Conservation (phyloP, 202 grass and related monocot species). For the Schoenoplectus tabernaemontani region DNA sequence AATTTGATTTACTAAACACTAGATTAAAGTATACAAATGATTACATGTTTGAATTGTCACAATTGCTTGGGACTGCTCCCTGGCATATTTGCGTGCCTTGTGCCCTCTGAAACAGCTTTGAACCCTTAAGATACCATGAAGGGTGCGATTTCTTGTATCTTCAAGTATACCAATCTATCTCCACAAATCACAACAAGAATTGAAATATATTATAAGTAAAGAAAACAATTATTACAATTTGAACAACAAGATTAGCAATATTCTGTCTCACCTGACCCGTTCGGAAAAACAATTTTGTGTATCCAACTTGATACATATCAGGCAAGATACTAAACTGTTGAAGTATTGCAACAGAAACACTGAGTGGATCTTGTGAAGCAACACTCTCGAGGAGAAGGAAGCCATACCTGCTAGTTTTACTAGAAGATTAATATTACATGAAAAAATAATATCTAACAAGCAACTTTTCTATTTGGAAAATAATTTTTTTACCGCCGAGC, state of each 20-base stretch:
- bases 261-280: slow-evolving; percentile 70
- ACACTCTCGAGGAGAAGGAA: slow-evolving; percentile 91
- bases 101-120: slow-evolving; percentile 96
- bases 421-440: slow-evolving; percentile 21
- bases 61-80: slow-evolving; percentile 56
- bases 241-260: slow-evolving; percentile 13
- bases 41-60: slow-evolving; percentile 86
- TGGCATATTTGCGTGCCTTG: slow-evolving; percentile 55
- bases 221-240: slow-evolving; percentile 27
- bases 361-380: slow-evolving; percentile 80
- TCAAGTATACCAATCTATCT: slow-evolving; percentile 84
- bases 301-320: slow-evolving; percentile 99
- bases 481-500: slow-evolving; percentile 53
- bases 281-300: slow-evolving; percentile 95
- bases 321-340: slow-evolving; percentile 92
- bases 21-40: not conserved
- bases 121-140: slow-evolving; percentile 95
- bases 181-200: slow-evolving; percentile 11
- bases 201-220: slow-evolving; percentile 22
- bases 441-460: slow-evolving; percentile 8
- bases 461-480: not conserved
- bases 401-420: slow-evolving; percentile 54
- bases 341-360: slow-evolving; percentile 94
- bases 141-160: slow-evolving; percentile 78
- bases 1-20: slow-evolving; percentile 4